Evolutionary conservation across 768 basidiomycete genomes (phyloP), one percentile per base, ranked within the genome.

Genomic region (Mycena indigotica): DNA sequence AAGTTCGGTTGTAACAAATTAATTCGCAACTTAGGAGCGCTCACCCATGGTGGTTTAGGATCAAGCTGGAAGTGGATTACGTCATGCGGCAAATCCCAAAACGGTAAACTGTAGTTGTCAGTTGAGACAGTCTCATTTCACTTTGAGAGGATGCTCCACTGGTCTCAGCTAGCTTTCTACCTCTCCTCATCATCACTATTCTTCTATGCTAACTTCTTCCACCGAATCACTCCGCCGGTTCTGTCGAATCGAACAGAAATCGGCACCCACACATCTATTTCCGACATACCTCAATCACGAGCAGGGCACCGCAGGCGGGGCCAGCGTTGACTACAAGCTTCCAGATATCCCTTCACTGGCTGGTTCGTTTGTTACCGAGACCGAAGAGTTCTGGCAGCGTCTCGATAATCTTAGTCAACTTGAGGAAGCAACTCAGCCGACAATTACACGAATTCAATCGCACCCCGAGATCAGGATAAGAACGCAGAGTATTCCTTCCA

Each of bases 251-350:
- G 59, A 58, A 55, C 57, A 55, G 32, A 59, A 59, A 24, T 52
- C 53, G 19, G 49, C 57, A 2, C 57, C 56, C 23, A 10, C 41
- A 28, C 4, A 50, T 41, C 74, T 73, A 24, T 80, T 80, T 56
- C 76, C 46, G 12, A 48, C 25, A 44, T 5, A 48, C n/a, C 46
- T n/a, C 25, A 28, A n/a, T n/a, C 24, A 25, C 24, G 13, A 12
- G 28, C 24, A 70, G 57, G 73, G 77, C 39, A 73, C 76, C 23
- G 71, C n/a, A 32, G 52, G 38, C 30, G 49, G 28, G 19, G 21
- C 26, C 28, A 21, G 8, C 29, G 29, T 2, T 28, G 44, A 15
- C 23, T n/a, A 23, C 16, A 39, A 2, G 2, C 40, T 23, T 5
- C n/a, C 54, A 16, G 45, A 12, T 53, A 38, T 25, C 38, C 58